Base-by-base conservation (phyloP, 2,329 filamentous ascomycete species). In the Colletotrichum lupini region DNA sequence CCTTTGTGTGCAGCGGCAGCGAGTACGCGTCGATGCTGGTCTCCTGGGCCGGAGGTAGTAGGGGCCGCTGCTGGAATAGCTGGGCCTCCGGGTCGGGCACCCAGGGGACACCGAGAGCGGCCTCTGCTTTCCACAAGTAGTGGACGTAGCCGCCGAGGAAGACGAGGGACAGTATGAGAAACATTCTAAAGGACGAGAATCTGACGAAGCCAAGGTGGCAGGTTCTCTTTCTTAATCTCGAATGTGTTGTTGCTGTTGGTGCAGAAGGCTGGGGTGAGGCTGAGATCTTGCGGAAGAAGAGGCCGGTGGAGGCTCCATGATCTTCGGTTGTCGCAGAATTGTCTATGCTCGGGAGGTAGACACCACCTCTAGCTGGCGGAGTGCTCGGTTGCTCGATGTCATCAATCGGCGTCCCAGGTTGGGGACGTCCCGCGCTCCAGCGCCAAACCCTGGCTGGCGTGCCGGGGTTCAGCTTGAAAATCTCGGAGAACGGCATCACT, bases 1-100 rank as follows among this genome's bases (percentile, higher is more conserved):
- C 91, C 32, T 82, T 80, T 1, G 92, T 91, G 63, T 85, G 86
- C 55, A 93, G 83, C 19, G 91, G 91, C 56, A 92, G 84, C 58
- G 81, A 78, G 80, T 89, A 92, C 30, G 82, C 82, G 22, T 81
- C 77, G 72, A 90, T 85, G 74, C 83, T 83, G 12, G 82, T 82
- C 55, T 83, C 77, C 59, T 85, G 79, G 42, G 82, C 77, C n/a
- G 87, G 85, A 0, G 83, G 80, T 2, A 82, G 84, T 32, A 90
- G 81, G 5, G 87, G 84, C n/a, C 80, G 82, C 77, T 89, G 81
- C 73, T 83, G 82, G 77, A 91, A 90, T 22, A 82, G 81, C 30
- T 80, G 79, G 42, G 85, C 83, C 26, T 82, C 84, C 28, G 80
- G 77, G 77, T 90, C 88, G 0, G 88, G 88, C 5, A 81, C 78